phyloP scores from a whole-genome alignment of 495 filamentous ascomycete species.

The Trichoderma virens region DNA sequence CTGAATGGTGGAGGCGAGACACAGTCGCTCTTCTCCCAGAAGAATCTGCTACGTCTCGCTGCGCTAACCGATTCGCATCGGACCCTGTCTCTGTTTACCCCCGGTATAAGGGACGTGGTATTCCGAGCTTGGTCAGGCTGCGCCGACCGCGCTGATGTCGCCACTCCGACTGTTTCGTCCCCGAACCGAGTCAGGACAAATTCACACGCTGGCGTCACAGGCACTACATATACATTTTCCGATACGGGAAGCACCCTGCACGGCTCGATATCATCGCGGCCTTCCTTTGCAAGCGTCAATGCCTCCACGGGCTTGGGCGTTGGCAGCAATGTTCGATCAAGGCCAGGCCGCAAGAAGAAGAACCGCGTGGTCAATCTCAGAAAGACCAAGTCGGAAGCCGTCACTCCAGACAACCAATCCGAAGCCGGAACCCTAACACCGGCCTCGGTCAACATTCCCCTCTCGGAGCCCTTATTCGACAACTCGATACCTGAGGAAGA shows the following conservation, averaged over 20 bases:
- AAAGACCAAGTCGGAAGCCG: constrained; percentile 44
- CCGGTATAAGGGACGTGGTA: constrained; percentile 71
- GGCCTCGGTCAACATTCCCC: constrained; percentile 28
- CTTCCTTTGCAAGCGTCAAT: constrained; percentile 38
- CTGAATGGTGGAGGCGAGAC: constrained; percentile 68
- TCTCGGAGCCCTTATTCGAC: constrained; percentile 41
- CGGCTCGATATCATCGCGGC: constrained; percentile 37
- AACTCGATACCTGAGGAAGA: constrained; percentile 39
- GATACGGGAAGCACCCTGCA: constrained; percentile 43
- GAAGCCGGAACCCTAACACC: constrained; percentile 19
- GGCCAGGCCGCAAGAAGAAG: constrained; percentile 75
- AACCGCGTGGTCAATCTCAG: constrained; percentile 89
- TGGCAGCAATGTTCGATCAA: constrained; percentile 56
- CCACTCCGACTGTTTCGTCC: constrained; percentile 44
- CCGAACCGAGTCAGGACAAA: constrained; percentile 50
- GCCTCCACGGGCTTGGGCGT: constrained; percentile 56
- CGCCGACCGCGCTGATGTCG: constrained; percentile 59
- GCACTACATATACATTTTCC: constrained; percentile 57
- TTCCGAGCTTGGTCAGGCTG: constrained; percentile 86
- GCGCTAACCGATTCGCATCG: constrained; percentile 73
- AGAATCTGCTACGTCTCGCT: constrained; percentile 71
- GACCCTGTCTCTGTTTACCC: constrained; percentile 82
- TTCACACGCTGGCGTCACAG: constrained; percentile 48
- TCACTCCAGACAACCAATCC: constrained; percentile 15
- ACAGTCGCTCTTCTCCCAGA: constrained; percentile 82